These are phyloP conservation scores for Puya raimondii DNA, from an alignment of 176 grass and related monocot genomes.

Conservation along the genomic window DNA sequence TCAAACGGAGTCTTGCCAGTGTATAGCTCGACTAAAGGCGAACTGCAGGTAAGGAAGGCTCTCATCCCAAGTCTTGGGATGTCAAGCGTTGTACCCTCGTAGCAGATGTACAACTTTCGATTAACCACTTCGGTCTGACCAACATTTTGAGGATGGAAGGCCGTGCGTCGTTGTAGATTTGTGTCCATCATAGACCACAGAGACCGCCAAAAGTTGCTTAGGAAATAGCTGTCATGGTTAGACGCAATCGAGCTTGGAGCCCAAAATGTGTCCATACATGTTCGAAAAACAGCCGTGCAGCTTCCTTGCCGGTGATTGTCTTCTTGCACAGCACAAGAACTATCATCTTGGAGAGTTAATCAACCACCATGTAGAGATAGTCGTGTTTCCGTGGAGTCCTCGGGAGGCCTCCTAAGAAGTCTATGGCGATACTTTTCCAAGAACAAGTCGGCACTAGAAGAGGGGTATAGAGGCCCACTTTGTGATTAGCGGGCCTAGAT, in stretches of 20 bases:
- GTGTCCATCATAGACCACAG: conserved; percentile 8
- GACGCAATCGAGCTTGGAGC: conserved; percentile 5
- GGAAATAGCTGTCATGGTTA: neutral
- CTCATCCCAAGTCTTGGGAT: conserved; percentile 1
- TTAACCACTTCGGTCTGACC: conserved; percentile 3
- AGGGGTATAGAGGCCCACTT: conserved; percentile 6
- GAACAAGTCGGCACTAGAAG: too few relatives aligned
- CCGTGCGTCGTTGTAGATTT: neutral
- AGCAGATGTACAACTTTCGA: conserved; percentile 4
- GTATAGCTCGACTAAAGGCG: conserved; percentile 6
- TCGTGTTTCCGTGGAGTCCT: neutral
- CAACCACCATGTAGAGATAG: conserved; percentile 5
- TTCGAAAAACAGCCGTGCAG: neutral
- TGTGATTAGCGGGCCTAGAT: neutral
- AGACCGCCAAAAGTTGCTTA: conserved; percentile 7
- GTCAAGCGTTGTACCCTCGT: neutral
- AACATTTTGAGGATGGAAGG: neutral
- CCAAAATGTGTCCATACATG: neutral
- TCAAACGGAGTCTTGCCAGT: neutral
- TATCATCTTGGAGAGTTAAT: conserved; percentile 16
- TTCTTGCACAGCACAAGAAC: conserved; percentile 7
- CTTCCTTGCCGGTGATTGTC: neutral
- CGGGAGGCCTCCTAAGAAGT: neutral
- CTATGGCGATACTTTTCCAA: neutral
- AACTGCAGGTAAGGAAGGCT: conserved; percentile 10